Evolutionary conservation across 768 basidiomycete genomes (phyloP), one percentile per base, ranked within the genome.

Genomic region (Tephrocybe sp.): DNA sequence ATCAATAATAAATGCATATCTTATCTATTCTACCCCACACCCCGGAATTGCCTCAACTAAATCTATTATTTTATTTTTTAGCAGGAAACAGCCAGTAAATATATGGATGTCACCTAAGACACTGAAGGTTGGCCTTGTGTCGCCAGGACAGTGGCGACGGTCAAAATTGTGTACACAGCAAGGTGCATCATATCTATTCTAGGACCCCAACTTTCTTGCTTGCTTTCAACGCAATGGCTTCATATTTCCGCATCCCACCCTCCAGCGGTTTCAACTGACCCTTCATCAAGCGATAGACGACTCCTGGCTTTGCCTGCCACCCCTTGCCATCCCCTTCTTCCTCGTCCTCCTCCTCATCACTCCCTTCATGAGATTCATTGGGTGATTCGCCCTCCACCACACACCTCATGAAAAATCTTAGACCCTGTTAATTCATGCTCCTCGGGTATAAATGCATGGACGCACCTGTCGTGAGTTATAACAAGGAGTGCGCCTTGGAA

Each of bases 401-500:
- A 48, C 64, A 64, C 12, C 64, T 57, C 60, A 64, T 64, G 35
- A 65, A 64, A 40, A 61, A 62, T 45, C 60, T 60, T n/a, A 6
- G 14, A 0, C n/a, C 3, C 2, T 11, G n/a, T 55, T 14, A 46
- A 32, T 12, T 22, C 12, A 30, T 22, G n/a, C 13, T 1, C n/a
- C 19, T 12, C 19, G 2, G 9, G 33, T 2, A 7, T 14, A 17
- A n/a, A 23, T 9, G 11, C 26, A 10, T 1, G 1, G 5, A 46
- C 48, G 33, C 47, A 56, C 57, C 62, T 46, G 44, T 88, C 86
- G 59, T 88, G 86, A 39, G 81, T 84, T 43, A 87, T 77, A n/a
- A 86, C 68, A 9, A 85, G 66, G 26, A 87, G 60, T 1, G 77
- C 83, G 0, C 86, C 85, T 22, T 64, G 66, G 56, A 74, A 87